Base-by-base conservation (phyloP, 116 monocot species). In the Trichopus zeylanicus region DNA sequence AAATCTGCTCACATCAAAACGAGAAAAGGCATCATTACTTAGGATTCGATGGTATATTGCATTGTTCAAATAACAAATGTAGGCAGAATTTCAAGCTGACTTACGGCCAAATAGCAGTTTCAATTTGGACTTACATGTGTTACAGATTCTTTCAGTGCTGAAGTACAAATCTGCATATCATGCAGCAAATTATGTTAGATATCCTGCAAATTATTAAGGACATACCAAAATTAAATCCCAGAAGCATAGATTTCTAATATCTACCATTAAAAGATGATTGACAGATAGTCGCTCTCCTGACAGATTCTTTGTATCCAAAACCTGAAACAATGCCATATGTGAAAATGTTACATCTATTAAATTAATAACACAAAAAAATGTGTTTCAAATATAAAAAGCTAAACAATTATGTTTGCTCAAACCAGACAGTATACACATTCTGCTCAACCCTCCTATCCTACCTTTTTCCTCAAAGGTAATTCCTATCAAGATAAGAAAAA, bases 81-180 rank as follows among this genome's bases (percentile, higher is more conserved):
- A n/a, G 15, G 1, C 34, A 31, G 49, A 39, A 4, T 39, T 60
- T 22, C 31, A 46, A 70, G 23, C 19, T 6, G 22, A 72, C 9
- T 30, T 59, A 4, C 27, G 34, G 33, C 29, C n/a, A 63, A 46
- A 48, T 8, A 57, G 29, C 46, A 29, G 19, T 21, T 28, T 22
- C 31, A 38, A 49, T 21, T 23, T 29, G 25, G 66, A 42, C 86
- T 78, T 84, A 88, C 97, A 82, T 85, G 75, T 38, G 68, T 66
- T 51, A 91, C 56, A 37, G 91, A 81, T 66, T 91, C 91, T 63
- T 84, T 84, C 25, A 98, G 70, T 31, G 90, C 95, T 29, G 73
- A 74, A 37, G 74, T 70, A 67, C 90, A 95, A 19, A 87, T 77
- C 95, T 95, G 85, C 72, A 89, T 54, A 26, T 53, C 23, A 55